Conservation (phyloP, 2,329 filamentous ascomycete genomes). For the Phoma sp. region DNA sequence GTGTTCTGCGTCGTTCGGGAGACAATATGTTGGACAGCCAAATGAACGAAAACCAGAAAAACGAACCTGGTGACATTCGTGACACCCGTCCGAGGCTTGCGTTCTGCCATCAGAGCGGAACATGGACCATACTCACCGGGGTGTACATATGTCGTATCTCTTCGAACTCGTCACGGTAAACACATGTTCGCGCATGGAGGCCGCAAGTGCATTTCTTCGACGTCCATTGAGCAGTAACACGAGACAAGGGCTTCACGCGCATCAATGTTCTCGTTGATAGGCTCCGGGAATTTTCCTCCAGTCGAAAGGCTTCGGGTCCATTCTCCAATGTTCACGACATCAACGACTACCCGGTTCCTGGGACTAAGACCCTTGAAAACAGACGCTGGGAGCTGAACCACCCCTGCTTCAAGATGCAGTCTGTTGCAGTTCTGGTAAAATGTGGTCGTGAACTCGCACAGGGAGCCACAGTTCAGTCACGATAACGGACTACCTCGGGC, state of each 20-base stretch:
- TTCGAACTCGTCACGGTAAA: neutral
- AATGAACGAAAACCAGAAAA: constrained; percentile 38
- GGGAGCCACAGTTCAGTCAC: constrained; percentile 6
- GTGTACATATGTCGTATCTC: neutral
- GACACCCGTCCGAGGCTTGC: constrained; percentile 27
- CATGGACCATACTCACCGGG: neutral
- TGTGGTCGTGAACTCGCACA: constrained; percentile 1
- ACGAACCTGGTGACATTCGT: constrained; percentile 36
- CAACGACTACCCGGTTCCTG: constrained; percentile 13
- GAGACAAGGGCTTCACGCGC: constrained; percentile 8
- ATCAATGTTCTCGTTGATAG: neutral
- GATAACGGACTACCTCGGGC: constrained; percentile 21
- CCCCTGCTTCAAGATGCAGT: constrained; percentile 6
- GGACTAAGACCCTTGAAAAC: constrained; percentile 5
- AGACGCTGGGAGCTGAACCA: neutral
- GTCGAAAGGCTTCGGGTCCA: neutral
- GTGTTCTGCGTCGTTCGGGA: constrained; percentile 15
- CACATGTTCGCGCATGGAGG: constrained; percentile 12
- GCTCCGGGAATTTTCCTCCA: constrained; percentile 4
- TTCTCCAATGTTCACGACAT: constrained; percentile 2
- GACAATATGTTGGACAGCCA: constrained; percentile 18
- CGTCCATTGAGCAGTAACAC: neutral
- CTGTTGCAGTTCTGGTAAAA: constrained; percentile 2
- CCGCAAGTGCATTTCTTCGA: neutral
- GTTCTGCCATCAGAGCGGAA: constrained; percentile 23